Percentiles rank a stretch among this genome's conserved stretches.
phyloP scores from a whole-genome alignment of 768 basidiomycete genomes.

The Myochromella boudieri region DNA sequence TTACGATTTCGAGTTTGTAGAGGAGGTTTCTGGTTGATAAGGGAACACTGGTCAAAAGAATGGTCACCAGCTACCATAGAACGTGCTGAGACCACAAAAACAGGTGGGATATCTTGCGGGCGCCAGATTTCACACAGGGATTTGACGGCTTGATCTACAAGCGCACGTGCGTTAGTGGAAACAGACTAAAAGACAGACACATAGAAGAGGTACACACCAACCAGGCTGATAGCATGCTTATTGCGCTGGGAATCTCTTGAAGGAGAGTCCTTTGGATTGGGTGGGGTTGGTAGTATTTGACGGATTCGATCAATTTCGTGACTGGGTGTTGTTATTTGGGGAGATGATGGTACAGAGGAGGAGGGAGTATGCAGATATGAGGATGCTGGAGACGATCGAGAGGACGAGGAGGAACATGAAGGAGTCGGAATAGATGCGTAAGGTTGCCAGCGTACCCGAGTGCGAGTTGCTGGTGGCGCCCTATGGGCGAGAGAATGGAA shows the following conservation, averaged over 20 bases:
- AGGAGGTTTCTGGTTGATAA: slow-evolving; percentile 14
- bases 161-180: slow-evolving; percentile 16
- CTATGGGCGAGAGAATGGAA: slow-evolving; percentile 63
- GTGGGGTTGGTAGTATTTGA: slow-evolving; percentile 21
- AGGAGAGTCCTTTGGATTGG: slow-evolving; percentile 30
- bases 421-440: slow-evolving; percentile 51
- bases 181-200: not conserved
- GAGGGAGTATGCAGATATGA: slow-evolving; percentile 58
- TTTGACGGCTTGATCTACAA: slow-evolving; percentile 75
- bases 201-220: slow-evolving; percentile 52
- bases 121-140: slow-evolving; percentile 80
- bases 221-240: slow-evolving; percentile 66
- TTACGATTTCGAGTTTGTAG: slow-evolving; percentile 24
- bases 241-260: slow-evolving; percentile 47
- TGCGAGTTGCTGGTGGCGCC: slow-evolving; percentile 66
- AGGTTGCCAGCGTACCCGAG: slow-evolving; percentile 80
- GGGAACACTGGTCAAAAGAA: slow-evolving; percentile 10
- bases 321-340: slow-evolving; percentile 33
- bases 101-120: slow-evolving; percentile 67
- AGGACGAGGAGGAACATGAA: slow-evolving; percentile 33
- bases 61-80: slow-evolving; percentile 26
- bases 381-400: slow-evolving; percentile 38
- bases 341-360: slow-evolving; percentile 50
- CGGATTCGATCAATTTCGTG: slow-evolving; percentile 32
- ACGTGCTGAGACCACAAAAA: slow-evolving; percentile 40